phyloP scores from a whole-genome alignment of 768 basidiomycete genomes.

The Lyophyllum atratum region DNA sequence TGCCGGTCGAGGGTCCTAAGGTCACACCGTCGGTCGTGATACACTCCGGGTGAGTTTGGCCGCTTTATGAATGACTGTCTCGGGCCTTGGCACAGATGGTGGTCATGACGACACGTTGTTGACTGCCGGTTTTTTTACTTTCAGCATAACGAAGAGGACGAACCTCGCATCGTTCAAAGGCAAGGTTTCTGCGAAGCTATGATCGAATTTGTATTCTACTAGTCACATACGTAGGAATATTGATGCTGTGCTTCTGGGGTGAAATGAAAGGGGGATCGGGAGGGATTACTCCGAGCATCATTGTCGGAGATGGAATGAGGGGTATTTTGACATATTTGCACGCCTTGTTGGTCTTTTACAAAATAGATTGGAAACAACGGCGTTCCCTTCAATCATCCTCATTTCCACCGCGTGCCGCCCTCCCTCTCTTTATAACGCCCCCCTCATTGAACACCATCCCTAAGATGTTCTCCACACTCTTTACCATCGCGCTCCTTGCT shows the following conservation, averaged over 20 bases:
- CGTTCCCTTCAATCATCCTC: constrained; percentile 26
- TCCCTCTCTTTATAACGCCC: constrained; percentile 30
- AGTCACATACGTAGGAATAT: background rate
- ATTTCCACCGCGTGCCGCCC: constrained; percentile 26
- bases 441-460: constrained; percentile 26
- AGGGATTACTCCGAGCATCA: background rate
- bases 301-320: background rate
- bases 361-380: constrained; percentile 1
- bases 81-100: constrained; percentile 23
- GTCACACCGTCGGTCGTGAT: constrained; percentile 62
- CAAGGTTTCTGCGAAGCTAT: constrained; percentile 47
- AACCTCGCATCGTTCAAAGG: constrained; percentile 63
- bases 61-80: background rate
- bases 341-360: background rate
- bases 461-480: constrained; percentile 80
- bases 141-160: constrained; percentile 68
- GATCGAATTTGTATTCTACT: constrained; percentile 15
- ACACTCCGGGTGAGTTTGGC: constrained; percentile 77
- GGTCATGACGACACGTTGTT: constrained; percentile 36
- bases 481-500: constrained; percentile 71
- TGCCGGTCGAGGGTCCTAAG: constrained; percentile 51
- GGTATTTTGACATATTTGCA: constrained; percentile 20
- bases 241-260: constrained; percentile 30
- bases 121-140: constrained; percentile 3
- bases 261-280: background rate